Evolutionary conservation across 1,284 basidiomycete species (phyloP).

Genomic region (Pyrrhoderma lamaoense): DNA sequence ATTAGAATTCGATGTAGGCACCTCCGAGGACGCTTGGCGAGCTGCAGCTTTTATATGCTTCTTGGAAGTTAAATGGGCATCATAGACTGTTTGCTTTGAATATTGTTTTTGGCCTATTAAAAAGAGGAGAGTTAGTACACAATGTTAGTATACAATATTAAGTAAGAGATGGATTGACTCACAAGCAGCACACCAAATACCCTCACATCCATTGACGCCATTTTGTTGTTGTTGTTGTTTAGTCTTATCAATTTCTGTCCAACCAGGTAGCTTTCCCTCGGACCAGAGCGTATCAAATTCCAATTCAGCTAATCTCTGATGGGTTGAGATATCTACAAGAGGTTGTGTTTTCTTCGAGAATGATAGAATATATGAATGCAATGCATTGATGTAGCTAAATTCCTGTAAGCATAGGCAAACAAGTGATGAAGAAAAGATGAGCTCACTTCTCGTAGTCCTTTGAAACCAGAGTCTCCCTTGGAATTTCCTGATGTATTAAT

Average conservation of each 20-base stretch:
- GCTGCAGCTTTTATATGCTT: constrained; percentile 89
- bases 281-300: constrained; percentile 83
- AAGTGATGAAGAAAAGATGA: neutral
- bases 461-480: constrained; percentile 62
- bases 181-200: constrained; percentile 97
- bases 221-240: constrained; percentile 33
- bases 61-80: constrained; percentile 90
- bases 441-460: constrained; percentile 76
- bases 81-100: constrained; percentile 96
- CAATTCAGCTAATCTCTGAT: constrained; percentile 54
- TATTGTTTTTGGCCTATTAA: constrained; percentile 81
- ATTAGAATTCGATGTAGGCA: constrained; percentile 54
- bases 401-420: neutral
- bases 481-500: constrained; percentile 64
- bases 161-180: constrained; percentile 31
- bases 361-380: constrained; percentile 80
- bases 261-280: constrained; percentile 63
- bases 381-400: constrained; percentile 69
- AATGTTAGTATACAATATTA: neutral
- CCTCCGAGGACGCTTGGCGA: constrained; percentile 54
- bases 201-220: constrained; percentile 37
- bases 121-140: constrained; percentile 8
- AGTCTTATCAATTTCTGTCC: constrained; percentile 50
- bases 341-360: constrained; percentile 88
- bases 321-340: constrained; percentile 70